A percentile compares a stretch with the other conserved stretches of the same genome.
Conservation (phyloP, 495 filamentous ascomycete species). For the Aspergillus cristatus region DNA sequence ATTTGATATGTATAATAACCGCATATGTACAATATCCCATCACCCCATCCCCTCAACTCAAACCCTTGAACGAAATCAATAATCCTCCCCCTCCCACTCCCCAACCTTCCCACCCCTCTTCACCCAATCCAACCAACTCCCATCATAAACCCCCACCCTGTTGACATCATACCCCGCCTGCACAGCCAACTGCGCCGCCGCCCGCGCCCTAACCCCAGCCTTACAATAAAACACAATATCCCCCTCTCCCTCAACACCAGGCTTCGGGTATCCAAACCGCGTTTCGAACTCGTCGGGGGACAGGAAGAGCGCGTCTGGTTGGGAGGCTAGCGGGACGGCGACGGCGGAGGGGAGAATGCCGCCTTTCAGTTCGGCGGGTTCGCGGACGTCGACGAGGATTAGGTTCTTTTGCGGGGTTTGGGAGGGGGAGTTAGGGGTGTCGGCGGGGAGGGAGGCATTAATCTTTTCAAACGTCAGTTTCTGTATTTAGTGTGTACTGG, state of each 20-base stretch:
- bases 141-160: conserved; percentile 68
- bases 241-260: conserved; percentile 11
- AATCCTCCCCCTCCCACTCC: conserved; percentile 34
- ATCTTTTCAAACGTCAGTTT: conserved; percentile 17
- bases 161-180: conserved; percentile 66
- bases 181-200: conserved; percentile 72
- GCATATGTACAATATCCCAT: too few species aligned
- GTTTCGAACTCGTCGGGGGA: conserved; percentile 61
- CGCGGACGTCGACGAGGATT: conserved; percentile 65
- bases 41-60: too few species aligned
- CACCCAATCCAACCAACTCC: conserved; percentile 88
- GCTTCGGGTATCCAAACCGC: conserved; percentile 39
- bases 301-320: conserved; percentile 71
- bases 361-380: conserved; percentile 64
- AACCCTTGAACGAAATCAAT: conserved; percentile 2
- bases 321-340: conserved; percentile 67
- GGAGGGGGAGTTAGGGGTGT: conserved; percentile 8
- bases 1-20: too few species aligned
- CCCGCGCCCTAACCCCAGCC: conserved; percentile 70
- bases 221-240: conserved; percentile 85
- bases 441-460: conserved; percentile 24
- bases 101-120: conserved; percentile 55
- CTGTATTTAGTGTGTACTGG: not conserved
- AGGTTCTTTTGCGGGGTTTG: conserved; percentile 18
- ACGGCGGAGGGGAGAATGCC: conserved; percentile 73